A percentile compares a stretch with the other conserved stretches of the same genome.
phyloP scores from a whole-genome alignment of 805 yeast species.

The Huiozyma sinensis region DNA sequence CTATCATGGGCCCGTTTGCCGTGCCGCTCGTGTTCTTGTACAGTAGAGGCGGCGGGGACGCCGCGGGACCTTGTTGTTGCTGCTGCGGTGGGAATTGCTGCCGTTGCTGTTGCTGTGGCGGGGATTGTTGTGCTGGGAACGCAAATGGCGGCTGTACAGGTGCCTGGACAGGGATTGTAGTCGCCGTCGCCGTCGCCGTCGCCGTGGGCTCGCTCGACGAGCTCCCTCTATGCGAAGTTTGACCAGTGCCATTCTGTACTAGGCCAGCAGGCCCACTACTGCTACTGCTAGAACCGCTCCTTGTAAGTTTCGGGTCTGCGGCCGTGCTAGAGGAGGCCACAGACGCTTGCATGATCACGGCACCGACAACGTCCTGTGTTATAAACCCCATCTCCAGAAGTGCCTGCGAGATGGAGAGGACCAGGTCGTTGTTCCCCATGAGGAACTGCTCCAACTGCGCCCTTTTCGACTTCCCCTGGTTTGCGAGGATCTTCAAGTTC shows the following conservation, averaged over 20 bases:
- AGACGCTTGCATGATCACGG: slow-evolving; percentile 29
- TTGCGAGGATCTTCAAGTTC: slow-evolving; percentile 47
- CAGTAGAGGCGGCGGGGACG: slow-evolving; percentile 5
- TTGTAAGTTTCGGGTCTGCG: too few species aligned
- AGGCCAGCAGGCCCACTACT: slow-evolving; percentile 2
- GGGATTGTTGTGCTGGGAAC: slow-evolving; percentile 4
- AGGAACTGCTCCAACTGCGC: slow-evolving; percentile 43
- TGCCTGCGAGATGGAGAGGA: slow-evolving; percentile 64
- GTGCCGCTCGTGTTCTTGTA: slow-evolving; percentile 1
- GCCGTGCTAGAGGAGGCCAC: neutral
- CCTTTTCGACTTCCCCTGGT: slow-evolving; percentile 35
- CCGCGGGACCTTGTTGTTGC: slow-evolving; percentile 5
- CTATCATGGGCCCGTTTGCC: slow-evolving; percentile 34
- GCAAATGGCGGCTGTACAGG: slow-evolving; percentile 2
- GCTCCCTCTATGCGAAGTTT: neutral
- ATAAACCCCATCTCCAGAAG: slow-evolving; percentile 67
- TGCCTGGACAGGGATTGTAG: slow-evolving; percentile 6
- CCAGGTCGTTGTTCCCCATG: slow-evolving; percentile 44
- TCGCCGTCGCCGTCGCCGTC: slow-evolving; percentile 8
- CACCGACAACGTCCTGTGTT: slow-evolving; percentile 55
- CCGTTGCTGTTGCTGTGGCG: slow-evolving; percentile 10
- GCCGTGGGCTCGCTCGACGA: neutral
- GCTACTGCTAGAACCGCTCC: neutral
- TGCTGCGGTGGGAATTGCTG: slow-evolving; percentile 4
- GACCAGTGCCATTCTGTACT: slow-evolving; percentile 5